Base-by-base conservation (phyloP, 1,284 basidiomycete genomes). In the Irpex sp. region DNA sequence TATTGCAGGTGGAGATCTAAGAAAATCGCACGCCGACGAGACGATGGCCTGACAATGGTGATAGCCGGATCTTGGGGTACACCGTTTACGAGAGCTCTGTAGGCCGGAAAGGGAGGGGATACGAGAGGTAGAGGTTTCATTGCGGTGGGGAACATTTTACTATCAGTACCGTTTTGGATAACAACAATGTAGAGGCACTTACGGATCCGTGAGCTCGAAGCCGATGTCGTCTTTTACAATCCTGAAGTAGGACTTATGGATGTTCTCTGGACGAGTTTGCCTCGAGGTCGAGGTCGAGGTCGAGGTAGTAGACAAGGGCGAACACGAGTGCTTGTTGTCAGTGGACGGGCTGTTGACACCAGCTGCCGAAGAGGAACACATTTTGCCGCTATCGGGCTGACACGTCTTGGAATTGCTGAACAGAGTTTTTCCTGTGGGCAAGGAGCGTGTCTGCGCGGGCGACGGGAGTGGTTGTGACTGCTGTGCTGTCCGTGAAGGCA, bases 171-270 rank as follows among this genome's bases (percentile, higher is more conserved):
- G 31, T 34, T 34, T 34, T 38, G 38, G 37, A 11, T 9, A 17
- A 15, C 56, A 58, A 62, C 52, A 36, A 49, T 37, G 8, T 48
- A 17, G 13, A 17, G 11, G 59, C 4, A 78, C 86, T 63, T 70
- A 88, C 88, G 86, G 85, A 67, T 85, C 82, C 5, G 81, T 84
- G 19, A 81, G 82, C 0, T 75, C 68, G 67, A 88, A 87, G 0
- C 85, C 85, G n/a, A 87, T 76, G 64, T 76, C 79, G 62, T 82
- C 78, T 0, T 83, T 79, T 57, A 86, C 78, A 0, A 77, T 79
- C 21, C 85, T 81, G 62, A 83, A 81, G 58, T 83, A 81, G 1
- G 82, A 78, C 71, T 82, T 85, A 65, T 85, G 81, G 58, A 82
- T 79, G 54, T 79, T 80, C 65, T 84, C 75, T 7, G 69, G 62